phyloP scores from a whole-genome alignment of 2,329 filamentous ascomycete genomes.

The Venturia oleaginea region DNA sequence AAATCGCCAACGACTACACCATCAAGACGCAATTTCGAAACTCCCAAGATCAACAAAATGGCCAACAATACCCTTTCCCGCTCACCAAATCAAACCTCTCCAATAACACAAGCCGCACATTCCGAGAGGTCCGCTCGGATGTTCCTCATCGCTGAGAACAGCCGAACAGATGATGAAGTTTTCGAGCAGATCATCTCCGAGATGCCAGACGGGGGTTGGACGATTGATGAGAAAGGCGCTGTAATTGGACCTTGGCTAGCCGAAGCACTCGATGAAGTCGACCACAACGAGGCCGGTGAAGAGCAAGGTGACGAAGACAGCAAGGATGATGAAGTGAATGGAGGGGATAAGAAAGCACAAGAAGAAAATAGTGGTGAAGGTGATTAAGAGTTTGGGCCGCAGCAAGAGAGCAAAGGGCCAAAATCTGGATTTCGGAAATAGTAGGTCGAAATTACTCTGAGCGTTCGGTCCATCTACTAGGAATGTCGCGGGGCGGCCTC shows the following conservation, averaged over 20 bases:
- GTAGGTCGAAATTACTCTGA: neutral
- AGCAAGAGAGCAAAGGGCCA: neutral
- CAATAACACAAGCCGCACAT: neutral
- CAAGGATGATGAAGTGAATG: neutral
- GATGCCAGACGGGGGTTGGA: neutral
- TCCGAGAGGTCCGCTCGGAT: neutral
- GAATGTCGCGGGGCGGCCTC: neutral
- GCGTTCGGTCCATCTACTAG: neutral
- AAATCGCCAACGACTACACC: too few species aligned
- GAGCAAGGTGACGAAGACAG: neutral
- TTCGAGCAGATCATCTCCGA: neutral
- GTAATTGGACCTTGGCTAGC: neutral
- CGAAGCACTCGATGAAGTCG: neutral
- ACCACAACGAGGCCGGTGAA: neutral
- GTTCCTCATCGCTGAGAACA: neutral
- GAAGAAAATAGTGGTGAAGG: neutral
- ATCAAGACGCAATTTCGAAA: too few species aligned
- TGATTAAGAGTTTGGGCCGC: neutral
- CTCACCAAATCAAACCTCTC: neutral
- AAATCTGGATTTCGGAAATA: neutral
- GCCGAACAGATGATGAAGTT: neutral
- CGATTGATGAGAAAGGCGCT: neutral
- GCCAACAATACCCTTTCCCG: neutral
- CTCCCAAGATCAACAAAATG: neutral
- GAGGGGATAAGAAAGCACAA: neutral